Percentiles rank a stretch among this genome's conserved stretches.
These are phyloP conservation scores for Malassezia equina DNA, from an alignment of 1,284 basidiomycete genomes.

Conservation along the genomic window DNA sequence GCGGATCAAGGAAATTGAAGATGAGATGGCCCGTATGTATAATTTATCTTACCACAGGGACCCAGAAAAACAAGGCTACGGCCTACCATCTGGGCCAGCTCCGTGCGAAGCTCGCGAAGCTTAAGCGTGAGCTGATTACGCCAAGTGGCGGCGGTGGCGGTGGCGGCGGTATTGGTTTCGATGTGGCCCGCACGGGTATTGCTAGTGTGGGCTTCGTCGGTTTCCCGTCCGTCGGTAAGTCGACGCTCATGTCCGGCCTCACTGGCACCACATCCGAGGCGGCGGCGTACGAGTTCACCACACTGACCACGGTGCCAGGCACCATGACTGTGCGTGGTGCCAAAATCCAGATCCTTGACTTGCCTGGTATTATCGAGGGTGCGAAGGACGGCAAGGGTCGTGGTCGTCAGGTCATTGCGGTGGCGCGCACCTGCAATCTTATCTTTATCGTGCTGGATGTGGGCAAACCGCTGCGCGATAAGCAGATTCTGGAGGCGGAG, in stretches of 20 bases:
- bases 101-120: slow-evolving; percentile 95
- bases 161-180: slow-evolving; percentile 58
- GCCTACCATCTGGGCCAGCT: slow-evolving; percentile 84
- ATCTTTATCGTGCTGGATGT: slow-evolving; percentile 99
- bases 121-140: slow-evolving; percentile 82
- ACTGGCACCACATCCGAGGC: slow-evolving; percentile 94
- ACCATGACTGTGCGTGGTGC: slow-evolving; percentile 82
- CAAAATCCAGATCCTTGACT: slow-evolving; percentile 61
- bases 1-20: slow-evolving; percentile 47
- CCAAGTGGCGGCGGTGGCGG: slow-evolving; percentile 75
- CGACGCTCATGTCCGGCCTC: slow-evolving; percentile 86
- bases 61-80: slow-evolving; percentile 82
- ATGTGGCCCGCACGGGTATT: slow-evolving; percentile 89
- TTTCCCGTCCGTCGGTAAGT: slow-evolving; percentile 57
- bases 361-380: slow-evolving; percentile 94
- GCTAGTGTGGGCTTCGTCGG: slow-evolving; percentile 68
- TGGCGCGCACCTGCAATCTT: slow-evolving; percentile 92
- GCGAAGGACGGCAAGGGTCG: slow-evolving; percentile 95
- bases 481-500: slow-evolving; percentile 79
- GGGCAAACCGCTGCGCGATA: slow-evolving; percentile 85
- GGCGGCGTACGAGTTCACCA: slow-evolving; percentile 97
- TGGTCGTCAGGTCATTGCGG: slow-evolving; percentile 87
- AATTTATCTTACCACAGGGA: slow-evolving; percentile 48
- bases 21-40: slow-evolving; percentile 41
- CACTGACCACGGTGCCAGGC: slow-evolving; percentile 70